phyloP scores from a whole-genome alignment of 176 grass and related monocot species.

The Lolium multiflorum region DNA sequence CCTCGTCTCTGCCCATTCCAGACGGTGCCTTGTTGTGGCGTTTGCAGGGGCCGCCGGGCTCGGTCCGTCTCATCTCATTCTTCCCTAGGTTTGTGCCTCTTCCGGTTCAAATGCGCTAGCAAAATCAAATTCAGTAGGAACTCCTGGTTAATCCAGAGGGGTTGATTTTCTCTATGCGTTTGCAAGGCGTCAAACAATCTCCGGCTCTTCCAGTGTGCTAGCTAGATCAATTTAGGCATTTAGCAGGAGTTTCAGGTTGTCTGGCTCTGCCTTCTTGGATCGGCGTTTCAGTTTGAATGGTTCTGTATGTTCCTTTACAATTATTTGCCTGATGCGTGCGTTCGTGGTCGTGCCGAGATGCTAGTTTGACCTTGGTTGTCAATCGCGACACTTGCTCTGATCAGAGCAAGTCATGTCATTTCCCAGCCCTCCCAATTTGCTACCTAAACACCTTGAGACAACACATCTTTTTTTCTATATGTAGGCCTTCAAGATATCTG shows the following conservation, averaged over 20 bases:
- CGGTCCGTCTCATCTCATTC: background rate
- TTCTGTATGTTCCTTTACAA: background rate
- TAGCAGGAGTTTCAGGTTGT: too few species aligned
- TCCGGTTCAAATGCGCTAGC: background rate
- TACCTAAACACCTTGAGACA: background rate
- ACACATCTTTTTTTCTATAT: too few species aligned
- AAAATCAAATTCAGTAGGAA: background rate
- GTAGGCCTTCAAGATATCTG: background rate
- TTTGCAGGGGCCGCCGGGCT: background rate
- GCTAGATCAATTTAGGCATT: too few species aligned
- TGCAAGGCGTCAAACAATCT: background rate
- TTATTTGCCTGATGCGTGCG: background rate
- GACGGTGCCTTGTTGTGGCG: background rate
- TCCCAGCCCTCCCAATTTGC: background rate
- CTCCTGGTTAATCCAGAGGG: background rate
- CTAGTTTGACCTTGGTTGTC: too few species aligned
- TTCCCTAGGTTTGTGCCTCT: slow-evolving; percentile 8
- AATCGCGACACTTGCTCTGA: too few species aligned
- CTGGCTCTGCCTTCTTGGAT: background rate
- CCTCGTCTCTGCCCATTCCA: background rate
- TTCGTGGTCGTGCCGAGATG: background rate
- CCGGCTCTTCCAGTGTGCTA: background rate
- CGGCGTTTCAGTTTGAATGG: background rate
- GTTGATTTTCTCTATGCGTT: background rate
- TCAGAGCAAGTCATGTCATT: background rate